Evolutionary conservation across 2,329 filamentous ascomycete genomes (phyloP), one percentile per base, ranked within the genome.

Genomic region (Cytospora schulzeri): DNA sequence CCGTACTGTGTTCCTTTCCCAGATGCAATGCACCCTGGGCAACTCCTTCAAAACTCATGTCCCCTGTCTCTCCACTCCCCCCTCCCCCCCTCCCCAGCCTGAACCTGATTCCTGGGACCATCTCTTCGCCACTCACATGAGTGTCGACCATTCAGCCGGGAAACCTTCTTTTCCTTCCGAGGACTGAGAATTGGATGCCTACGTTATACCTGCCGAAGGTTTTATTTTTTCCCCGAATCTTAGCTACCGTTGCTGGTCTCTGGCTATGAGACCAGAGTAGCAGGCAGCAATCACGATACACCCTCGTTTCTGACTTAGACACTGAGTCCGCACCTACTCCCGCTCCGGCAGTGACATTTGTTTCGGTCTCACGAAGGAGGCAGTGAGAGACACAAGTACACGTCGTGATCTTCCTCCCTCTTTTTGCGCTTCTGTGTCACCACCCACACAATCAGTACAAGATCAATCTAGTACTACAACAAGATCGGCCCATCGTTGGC

Each of bases 401-500:
- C 22, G 22, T 26, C n/a, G 24, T 28, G 12, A 29, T 15, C 29
- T 12, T 35, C 52, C 35, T 22, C 22, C n/a, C n/a, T 31, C 29
- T 31, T 11, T 8, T 41, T 48, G 15, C 24, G n/a, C 8, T 35
- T n/a, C 28, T 56, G 22, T 56, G 52, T 45, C 22, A 62, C 51
- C 52, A 55, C 19, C 51, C 51, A 55, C 19, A 35, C 51, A 22
- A 29, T 48, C 59, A 50, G 28, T 31, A 26, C 29, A 60, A 15
- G 15, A 38, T 48, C 48, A 38, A 15, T 48, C 48, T 52, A 15
- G 22, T 52, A 12, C 29, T n/a, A 22, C 45, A n/a, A 28, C 26
- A 26, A 50, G 33, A 58, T 56, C 45, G 55, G 45, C 53, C n/a
- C 31, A 48, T 45, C 17, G 15, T n/a, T 55, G 22, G 48, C 31